Evolutionary conservation across 2,329 filamentous ascomycete genomes (phyloP).

Genomic region (Fusarium bactridioides): DNA sequence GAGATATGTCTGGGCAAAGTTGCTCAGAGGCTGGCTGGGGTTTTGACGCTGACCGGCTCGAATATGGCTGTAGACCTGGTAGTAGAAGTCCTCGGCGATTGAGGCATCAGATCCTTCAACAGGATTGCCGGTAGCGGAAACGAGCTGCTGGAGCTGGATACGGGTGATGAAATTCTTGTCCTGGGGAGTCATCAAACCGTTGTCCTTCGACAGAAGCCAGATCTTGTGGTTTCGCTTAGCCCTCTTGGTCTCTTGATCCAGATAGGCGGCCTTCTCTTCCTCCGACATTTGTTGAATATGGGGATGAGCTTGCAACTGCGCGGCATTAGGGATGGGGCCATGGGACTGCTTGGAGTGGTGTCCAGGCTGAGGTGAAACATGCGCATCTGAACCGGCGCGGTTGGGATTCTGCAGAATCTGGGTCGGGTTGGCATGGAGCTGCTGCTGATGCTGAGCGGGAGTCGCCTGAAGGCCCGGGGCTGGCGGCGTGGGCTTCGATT

Average conservation of each 20-base stretch:
- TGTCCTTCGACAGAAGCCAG: constrained; percentile 89
- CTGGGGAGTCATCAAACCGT: constrained; percentile 97
- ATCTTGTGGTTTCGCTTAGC: constrained; percentile 99
- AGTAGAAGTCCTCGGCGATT: constrained; percentile 95
- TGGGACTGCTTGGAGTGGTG: constrained; percentile 57
- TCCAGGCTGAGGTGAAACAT: constrained; percentile 43
- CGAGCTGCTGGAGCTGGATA: constrained; percentile 95
- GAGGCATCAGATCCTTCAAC: constrained; percentile 83
- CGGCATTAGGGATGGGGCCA: constrained; percentile 55
- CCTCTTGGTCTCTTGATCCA: constrained; percentile 91
- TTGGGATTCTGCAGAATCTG: constrained; percentile 85
- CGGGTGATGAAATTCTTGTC: constrained; percentile 99
- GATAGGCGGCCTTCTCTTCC: constrained; percentile 81
- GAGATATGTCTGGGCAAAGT: constrained; percentile 97
- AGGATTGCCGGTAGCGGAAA: constrained; percentile 88
- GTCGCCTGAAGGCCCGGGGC: constrained; percentile 42
- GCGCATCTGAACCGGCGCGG: constrained; percentile 62
- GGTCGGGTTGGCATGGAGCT: constrained; percentile 63
- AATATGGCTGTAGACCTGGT: constrained; percentile 96
- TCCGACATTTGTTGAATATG: constrained; percentile 76
- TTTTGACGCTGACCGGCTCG: constrained; percentile 88
- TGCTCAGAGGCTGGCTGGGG: constrained; percentile 89
- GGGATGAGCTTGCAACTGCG: constrained; percentile 48
- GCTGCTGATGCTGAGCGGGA: constrained; percentile 48
- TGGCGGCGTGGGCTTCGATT: constrained; percentile 52